Conservation (phyloP, 805 yeast species). For the Kuraishia hungarica region DNA sequence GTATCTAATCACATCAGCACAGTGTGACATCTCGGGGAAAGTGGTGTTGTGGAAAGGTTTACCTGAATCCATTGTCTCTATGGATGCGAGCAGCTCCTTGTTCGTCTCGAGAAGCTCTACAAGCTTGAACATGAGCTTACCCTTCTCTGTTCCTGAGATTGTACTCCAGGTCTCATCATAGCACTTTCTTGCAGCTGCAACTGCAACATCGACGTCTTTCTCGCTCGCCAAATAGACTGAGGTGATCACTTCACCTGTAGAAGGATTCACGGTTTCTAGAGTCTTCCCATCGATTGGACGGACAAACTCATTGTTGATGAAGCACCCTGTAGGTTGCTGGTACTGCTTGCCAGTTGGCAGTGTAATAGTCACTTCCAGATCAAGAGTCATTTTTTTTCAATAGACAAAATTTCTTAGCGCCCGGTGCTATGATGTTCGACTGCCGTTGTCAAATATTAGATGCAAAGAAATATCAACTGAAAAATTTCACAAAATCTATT, state of each 20-base stretch:
- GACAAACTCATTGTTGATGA: slow-evolving; percentile 47
- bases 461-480: no score
- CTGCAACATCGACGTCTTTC: slow-evolving; percentile 43
- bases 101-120: slow-evolving; percentile 44
- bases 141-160: slow-evolving; percentile 30
- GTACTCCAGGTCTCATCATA: slow-evolving; percentile 39
- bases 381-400: not conserved
- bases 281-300: slow-evolving; percentile 25
- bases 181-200: slow-evolving; percentile 37
- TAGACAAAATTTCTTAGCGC: no score
- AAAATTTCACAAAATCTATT: no score
- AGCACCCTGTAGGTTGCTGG: slow-evolving; percentile 54
- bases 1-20: slow-evolving; percentile 37
- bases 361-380: not conserved
- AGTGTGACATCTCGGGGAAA: slow-evolving; percentile 36
- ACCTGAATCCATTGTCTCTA: slow-evolving; percentile 49
- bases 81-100: slow-evolving; percentile 35
- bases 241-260: slow-evolving; percentile 38
- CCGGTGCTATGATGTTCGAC: no score
- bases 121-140: slow-evolving; percentile 31
- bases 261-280: slow-evolving; percentile 38
- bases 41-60: slow-evolving; percentile 42
- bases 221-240: slow-evolving; percentile 37
- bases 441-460: no score
- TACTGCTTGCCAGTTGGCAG: slow-evolving; percentile 40